Conservation (phyloP, 352 stramenopile genomes). For the Peronospora belbahrii region DNA sequence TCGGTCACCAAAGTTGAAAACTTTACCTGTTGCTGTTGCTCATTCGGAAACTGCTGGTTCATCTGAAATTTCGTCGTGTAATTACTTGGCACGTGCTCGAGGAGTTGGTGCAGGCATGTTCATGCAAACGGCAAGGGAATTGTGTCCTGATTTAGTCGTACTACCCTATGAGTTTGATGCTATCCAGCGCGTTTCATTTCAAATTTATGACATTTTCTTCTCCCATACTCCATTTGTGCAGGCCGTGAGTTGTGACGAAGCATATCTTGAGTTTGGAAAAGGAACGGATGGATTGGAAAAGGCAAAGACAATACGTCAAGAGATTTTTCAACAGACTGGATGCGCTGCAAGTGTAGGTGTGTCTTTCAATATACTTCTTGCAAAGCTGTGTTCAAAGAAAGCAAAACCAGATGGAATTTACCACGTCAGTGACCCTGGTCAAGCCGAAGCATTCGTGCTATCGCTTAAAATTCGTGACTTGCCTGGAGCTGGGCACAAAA, state of each 20-base stretch:
- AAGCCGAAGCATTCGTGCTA: slow-evolving; percentile 58
- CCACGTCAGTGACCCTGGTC: slow-evolving; percentile 33
- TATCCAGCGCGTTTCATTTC: slow-evolving; percentile 86
- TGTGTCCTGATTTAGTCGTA: slow-evolving; percentile 90
- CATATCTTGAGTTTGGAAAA: slow-evolving; percentile 84
- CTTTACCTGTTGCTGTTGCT: slow-evolving; percentile 86
- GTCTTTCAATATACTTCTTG: slow-evolving; percentile 90
- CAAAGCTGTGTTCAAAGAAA: slow-evolving; percentile 89
- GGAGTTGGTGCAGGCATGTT: slow-evolving; percentile 92
- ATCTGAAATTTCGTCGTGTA: slow-evolving; percentile 92
- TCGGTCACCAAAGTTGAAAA: slow-evolving; percentile 57
- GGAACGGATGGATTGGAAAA: slow-evolving; percentile 60
- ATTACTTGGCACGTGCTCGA: slow-evolving; percentile 90
- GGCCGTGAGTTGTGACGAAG: slow-evolving; percentile 94
- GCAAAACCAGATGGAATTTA: slow-evolving; percentile 90
- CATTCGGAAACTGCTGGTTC: slow-evolving; percentile 73
- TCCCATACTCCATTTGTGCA: slow-evolving; percentile 84
- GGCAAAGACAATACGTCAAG: slow-evolving; percentile 50
- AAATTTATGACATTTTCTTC: slow-evolving; percentile 91
- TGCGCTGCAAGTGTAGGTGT: slow-evolving; percentile 92
- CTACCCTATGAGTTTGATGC: slow-evolving; percentile 91
- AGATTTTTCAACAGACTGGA: slow-evolving; percentile 70
- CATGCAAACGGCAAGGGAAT: slow-evolving; percentile 84
- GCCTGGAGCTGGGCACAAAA: slow-evolving; percentile 70
- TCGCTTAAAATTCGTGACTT: slow-evolving; percentile 64